Base-by-base conservation (phyloP, 345 rosid species). In the Aethionema arabicum region DNA sequence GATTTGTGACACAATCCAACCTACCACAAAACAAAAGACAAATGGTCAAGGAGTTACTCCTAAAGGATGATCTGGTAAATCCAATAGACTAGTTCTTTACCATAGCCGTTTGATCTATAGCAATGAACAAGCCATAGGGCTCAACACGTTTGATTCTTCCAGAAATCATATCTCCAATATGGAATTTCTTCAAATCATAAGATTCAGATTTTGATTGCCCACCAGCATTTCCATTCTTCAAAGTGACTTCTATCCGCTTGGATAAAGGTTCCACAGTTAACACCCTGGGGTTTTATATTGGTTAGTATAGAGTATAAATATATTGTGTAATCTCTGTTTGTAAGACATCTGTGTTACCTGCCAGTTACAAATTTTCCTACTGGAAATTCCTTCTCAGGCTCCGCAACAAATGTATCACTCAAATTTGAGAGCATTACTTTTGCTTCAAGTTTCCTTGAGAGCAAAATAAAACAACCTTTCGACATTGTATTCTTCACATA, bases 1-100 rank as follows among this genome's bases (percentile, higher is more conserved):
- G 97, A 85, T 51, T 76, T 73, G 68, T 93, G 97, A 67, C 97
- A 93, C 55, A 93, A 80, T 47, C 99, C 99, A 76, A 90, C 97
- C 99, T 93, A 71, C 15, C 37, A 69, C 50, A 54, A 59, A 66
- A 43, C 48, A 72, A 61, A 56, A 43, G 68, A 62, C 32, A 31
- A 12, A 49, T 42, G 10, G 36, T 7, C 51, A 51, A 10, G 36
- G n/a, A 35, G 48, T 43, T 14, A 52, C 69, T 60, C 30, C 10
- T 33, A 29, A n/a, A 46, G 39, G 54, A 52, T 36, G 27, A 43
- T 27, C 21, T 59, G 27, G 40, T 32, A 56, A 53, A 57, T 59
- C 35, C 11, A 57, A 9, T 51, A 44, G 56, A 54, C 30, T 36
- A 48, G 45, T 60, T 74, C 50, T 68, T 65, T 87, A 93, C 99